A percentile compares a stretch with the other conserved stretches of the same genome.
Conservation (phyloP, 305 asterid genomes). For the Lippia alba region DNA sequence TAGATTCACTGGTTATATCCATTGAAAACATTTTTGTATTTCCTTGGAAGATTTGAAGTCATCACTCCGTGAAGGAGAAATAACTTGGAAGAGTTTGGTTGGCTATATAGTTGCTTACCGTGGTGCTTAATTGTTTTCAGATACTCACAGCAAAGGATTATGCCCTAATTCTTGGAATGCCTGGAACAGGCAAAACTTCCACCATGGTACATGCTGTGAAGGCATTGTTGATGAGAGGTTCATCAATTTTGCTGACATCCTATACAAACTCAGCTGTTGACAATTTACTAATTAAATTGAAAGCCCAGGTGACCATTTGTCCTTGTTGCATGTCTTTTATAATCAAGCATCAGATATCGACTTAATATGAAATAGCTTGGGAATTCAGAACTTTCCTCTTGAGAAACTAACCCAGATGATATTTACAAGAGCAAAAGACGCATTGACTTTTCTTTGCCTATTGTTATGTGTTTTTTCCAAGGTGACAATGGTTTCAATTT, state of each 20-base stretch:
- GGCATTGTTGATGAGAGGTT: conserved; percentile 82
- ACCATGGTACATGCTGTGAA: conserved; percentile 97
- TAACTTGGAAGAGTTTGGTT: background rate
- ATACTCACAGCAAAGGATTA: conserved; percentile 93
- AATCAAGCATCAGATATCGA: background rate
- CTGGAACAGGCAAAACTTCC: conserved; percentile 98
- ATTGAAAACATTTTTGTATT: background rate
- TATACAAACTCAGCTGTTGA: conserved; percentile 95
- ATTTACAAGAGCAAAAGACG: background rate
- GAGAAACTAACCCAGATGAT: background rate
- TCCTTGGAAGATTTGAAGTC: conserved; percentile 17
- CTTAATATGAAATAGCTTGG: conserved; percentile 23
- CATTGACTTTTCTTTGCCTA: background rate
- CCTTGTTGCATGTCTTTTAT: conserved; percentile 29
- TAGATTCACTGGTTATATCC: conserved; percentile 21
- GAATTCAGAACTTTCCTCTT: conserved; percentile 12
- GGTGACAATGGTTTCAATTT: background rate
- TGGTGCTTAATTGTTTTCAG: conserved; percentile 49
- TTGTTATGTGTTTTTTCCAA: background rate
- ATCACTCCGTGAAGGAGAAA: conserved; percentile 19
- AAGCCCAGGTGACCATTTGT: conserved; percentile 75
- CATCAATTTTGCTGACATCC: conserved; percentile 89
- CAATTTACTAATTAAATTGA: conserved; percentile 86
- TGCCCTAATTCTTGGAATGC: conserved; percentile 96
- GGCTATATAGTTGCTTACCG: conserved; percentile 32